These are phyloP conservation scores for Pichia ethanolica DNA, from an alignment of 805 yeast species.

Conservation along the genomic window DNA sequence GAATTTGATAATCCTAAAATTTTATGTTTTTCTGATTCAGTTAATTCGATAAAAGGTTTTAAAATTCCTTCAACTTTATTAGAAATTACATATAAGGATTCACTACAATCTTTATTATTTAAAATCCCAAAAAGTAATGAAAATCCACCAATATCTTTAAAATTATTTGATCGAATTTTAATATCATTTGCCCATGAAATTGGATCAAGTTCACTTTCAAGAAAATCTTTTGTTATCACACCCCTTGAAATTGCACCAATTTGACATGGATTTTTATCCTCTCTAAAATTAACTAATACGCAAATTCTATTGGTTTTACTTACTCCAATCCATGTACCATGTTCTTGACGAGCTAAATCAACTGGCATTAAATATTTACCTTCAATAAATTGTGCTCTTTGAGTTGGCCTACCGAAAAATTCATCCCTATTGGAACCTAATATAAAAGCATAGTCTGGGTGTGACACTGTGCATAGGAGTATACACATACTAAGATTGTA, in stretches of 20 bases:
- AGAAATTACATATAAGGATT: slow-evolving; percentile 40
- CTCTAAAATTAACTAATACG: slow-evolving; percentile 69
- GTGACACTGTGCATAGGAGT: slow-evolving; percentile 55
- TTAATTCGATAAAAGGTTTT: slow-evolving; percentile 2
- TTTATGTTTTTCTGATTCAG: slow-evolving; percentile 11
- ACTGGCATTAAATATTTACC: slow-evolving; percentile 51
- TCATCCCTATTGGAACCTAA: slow-evolving; percentile 86
- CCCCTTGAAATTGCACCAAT: slow-evolving; percentile 36
- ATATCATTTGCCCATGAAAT: slow-evolving; percentile 40
- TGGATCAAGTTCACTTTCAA: slow-evolving; percentile 28
- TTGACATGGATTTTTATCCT: slow-evolving; percentile 22
- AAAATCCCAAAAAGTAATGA: slow-evolving; percentile 48
- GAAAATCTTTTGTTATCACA: slow-evolving; percentile 33
- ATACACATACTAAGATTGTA: slow-evolving; percentile 58
- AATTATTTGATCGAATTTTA: slow-evolving; percentile 20
- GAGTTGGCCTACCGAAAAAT: slow-evolving; percentile 65
- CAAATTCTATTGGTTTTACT: slow-evolving; percentile 49
- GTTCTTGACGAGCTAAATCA: slow-evolving; percentile 65
- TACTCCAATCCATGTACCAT: slow-evolving; percentile 91
- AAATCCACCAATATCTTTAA: slow-evolving; percentile 51
- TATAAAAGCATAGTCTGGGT: slow-evolving; percentile 69
- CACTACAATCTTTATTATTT: slow-evolving; percentile 21
- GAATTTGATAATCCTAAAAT: slow-evolving; percentile 66
- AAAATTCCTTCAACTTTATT: slow-evolving; percentile 34
- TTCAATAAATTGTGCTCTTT: slow-evolving; percentile 36